Base-by-base conservation (phyloP, 1,284 basidiomycete species). In the Rhodotorula sp. region DNA sequence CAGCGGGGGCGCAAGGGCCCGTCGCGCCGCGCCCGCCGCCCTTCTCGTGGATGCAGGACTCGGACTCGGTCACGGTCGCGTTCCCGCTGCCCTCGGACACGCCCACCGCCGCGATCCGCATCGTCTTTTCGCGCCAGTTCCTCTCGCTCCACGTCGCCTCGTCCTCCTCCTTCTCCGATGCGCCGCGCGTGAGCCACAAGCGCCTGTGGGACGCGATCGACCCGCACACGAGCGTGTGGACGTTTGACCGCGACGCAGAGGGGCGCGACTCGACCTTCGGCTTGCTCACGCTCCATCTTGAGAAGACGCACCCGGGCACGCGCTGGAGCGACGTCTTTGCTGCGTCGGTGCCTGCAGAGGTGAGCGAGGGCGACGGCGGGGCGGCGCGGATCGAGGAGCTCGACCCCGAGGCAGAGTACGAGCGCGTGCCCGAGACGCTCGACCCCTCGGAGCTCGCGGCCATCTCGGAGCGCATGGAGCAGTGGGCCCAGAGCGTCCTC, bases 1-100 rank as follows among this genome's bases (percentile, higher is more conserved):
- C 45, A 34, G 68, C 74, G 12, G 66, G 70, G 4, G 34, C 34
- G 34, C 34, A 5, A 34, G 34, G 34, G 34, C 78, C 78, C 54
- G 69, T 78, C 14, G 77, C 78, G 10, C 75, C 82, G 4, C 81
- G 49, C 25, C 67, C 74, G 25, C 87, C 87, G 25, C 90, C 91
- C 1, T 97, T 93, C 81, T 91, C 91, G 0, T 98, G 95, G 95
- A 91, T 88, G 0, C 95, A 98, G 80, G 90, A 90, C 5, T 80
- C 87, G 4, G 91, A 93, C 79, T 88, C 90, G 0, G 83, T 97
- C 53, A 93, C 91, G 0, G 81, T 97, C 69, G 89, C 88, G 0
- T 89, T 97, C 77, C 87, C 91, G 2, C 85, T 97, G 4, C 92
- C 92, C 0, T 85, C 89, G 0, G 85, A 83, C 67, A 91, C 88